A percentile compares a stretch with the other conserved stretches of the same genome.
Conservation (phyloP, 352 stramenopile genomes). For the Phytophthora chlamydospora region DNA sequence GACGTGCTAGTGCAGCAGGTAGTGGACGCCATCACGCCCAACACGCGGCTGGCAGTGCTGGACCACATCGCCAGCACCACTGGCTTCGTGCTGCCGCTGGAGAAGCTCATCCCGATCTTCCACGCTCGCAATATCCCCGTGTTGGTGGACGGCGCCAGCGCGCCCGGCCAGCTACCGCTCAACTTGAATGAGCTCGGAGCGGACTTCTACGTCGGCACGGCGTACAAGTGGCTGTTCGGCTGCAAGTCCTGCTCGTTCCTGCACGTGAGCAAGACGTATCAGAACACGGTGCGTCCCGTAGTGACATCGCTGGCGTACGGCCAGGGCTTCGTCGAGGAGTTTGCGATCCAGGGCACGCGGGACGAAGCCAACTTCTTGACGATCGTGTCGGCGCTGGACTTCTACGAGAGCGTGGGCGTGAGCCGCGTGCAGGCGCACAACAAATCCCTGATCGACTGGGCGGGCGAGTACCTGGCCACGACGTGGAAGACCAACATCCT, state of each 20-base stretch:
- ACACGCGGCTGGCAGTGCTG: constrained; percentile 84
- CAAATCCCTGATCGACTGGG: constrained; percentile 86
- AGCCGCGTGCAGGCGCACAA: constrained; percentile 82
- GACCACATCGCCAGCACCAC: constrained; percentile 85
- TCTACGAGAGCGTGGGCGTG: constrained; percentile 83
- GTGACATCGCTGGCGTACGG: constrained; percentile 85
- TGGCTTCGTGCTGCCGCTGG: constrained; percentile 78
- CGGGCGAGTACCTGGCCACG: constrained; percentile 68
- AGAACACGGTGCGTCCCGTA: constrained; percentile 75
- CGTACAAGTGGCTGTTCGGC: constrained; percentile 88
- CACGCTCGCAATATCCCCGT: constrained; percentile 79
- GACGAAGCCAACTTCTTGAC: constrained; percentile 87
- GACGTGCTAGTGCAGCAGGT: constrained; percentile 75
- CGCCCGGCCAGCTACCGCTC: constrained; percentile 72
- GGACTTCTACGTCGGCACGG: constrained; percentile 87
- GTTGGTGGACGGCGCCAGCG: constrained; percentile 81
- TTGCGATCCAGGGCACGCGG: constrained; percentile 81
- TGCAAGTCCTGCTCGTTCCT: constrained; percentile 89
- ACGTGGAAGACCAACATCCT: constrained; percentile 78
- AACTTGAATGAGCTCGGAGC: constrained; percentile 69
- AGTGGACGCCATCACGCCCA: constrained; percentile 74
- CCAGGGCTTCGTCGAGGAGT: constrained; percentile 85
- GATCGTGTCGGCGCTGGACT: constrained; percentile 81
- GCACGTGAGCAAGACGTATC: constrained; percentile 83
- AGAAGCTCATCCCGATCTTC: constrained; percentile 86